Evolutionary conservation across 2,329 filamentous ascomycete species (phyloP).

Genomic region (Zasmidium citrigriseum): DNA sequence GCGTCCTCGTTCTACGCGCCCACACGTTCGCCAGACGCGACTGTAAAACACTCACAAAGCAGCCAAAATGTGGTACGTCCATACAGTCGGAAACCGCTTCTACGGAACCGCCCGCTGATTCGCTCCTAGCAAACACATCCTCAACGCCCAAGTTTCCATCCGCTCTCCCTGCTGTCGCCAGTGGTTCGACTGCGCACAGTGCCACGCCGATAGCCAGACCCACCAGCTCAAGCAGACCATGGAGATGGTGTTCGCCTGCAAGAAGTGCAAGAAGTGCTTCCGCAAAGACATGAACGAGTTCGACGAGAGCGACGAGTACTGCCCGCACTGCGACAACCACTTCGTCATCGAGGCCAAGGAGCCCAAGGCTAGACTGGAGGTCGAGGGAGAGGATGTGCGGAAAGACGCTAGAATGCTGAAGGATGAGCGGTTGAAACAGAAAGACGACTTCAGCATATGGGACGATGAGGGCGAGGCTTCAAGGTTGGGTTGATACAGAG

Average conservation of each 20-base stretch:
- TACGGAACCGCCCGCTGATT: not conserved
- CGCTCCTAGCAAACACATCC: conserved; percentile 79
- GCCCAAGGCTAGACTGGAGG: conserved; percentile 77
- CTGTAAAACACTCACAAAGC: not conserved
- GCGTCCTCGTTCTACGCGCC: not conserved
- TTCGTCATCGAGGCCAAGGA: conserved; percentile 88
- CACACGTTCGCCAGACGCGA: not conserved
- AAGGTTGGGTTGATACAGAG: conserved; percentile 31
- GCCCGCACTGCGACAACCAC: conserved; percentile 98
- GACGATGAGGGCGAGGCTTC: conserved; percentile 37
- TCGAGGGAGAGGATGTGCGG: conserved; percentile 89
- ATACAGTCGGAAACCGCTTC: conserved; percentile 1
- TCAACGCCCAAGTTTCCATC: conserved; percentile 97
- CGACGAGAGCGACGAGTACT: conserved; percentile 97
- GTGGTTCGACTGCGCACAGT: conserved; percentile 99
- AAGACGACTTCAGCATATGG: conserved; percentile 31
- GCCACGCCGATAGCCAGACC: conserved; percentile 76
- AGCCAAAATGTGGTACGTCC: conserved; percentile 33
- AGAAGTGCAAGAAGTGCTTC: conserved; percentile 98
- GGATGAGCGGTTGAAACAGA: conserved; percentile 72
- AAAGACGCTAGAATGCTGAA: conserved; percentile 86
- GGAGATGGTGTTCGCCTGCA: conserved; percentile 96
- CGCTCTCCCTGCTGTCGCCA: conserved; percentile 94
- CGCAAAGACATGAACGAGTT: conserved; percentile 90
- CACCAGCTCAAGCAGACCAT: conserved; percentile 72